Base-by-base conservation (phyloP, 208 protist genomes). In the Crithidia thermophila region DNA sequence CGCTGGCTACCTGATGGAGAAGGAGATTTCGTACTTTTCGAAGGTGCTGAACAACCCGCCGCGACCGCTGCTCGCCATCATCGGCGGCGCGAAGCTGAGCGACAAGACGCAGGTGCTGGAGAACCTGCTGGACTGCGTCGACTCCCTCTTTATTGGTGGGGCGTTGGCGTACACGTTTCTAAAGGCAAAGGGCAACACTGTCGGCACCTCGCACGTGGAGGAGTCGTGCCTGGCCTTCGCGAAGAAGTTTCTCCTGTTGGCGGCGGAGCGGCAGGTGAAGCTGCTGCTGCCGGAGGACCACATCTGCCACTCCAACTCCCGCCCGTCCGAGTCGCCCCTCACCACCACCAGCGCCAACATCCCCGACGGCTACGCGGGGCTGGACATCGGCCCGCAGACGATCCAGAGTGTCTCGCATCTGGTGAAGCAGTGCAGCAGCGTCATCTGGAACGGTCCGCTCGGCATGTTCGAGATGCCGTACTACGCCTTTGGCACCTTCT, bases 71-170 rank as follows among this genome's bases (percentile, higher is more conserved):
- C 75, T 99, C 2, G 98, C 98, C 56, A 99, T 99, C 69, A 85
- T 95, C 51, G 89, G 92, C 23, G 92, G 98, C 55, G 95, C 98
- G 45, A 99, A 99, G 85, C 98, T 99, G 31, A 90, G 85, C 47
- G 98, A 99, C 78, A 99, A 99, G 90, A 99, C 99, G 61, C 90
- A 98, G 75, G 80, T 99, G 9, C 99, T 99, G 68, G 87, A 99
- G 34, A 99, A 99, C 77, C 61, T 99, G 53, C 78, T 99, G 23
- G 94, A 98, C 66, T 97, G 97, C 72, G 97, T 99, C 37, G 87
- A 99, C 76, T 82, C 95, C 52, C 95, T 99, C 52, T 95, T 99
- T 66, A 99, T 99, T 74, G 97, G 98, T 60, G 98, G 98, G 30
- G 98, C 94, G 68, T 99, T 99, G 97, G 98, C 96, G 11, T 99